Percentiles rank a stretch among this genome's conserved stretches.
phyloP scores from a whole-genome alignment of 2,329 filamentous ascomycete genomes.

The Pleoardoris graminearum region DNA sequence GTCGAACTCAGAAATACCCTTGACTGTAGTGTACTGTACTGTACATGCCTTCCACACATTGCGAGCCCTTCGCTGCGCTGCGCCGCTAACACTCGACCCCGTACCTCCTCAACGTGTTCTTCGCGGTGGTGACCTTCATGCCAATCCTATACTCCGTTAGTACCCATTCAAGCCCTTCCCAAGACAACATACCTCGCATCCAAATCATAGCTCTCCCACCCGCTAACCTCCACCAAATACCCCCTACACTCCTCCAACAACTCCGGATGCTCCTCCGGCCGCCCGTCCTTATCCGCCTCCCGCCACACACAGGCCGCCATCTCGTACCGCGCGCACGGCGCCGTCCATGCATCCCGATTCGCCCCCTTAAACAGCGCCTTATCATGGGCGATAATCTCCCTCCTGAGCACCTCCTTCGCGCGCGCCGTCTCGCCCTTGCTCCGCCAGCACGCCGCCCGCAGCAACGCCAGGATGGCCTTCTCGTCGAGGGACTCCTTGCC shows the following conservation, averaged over 20 bases:
- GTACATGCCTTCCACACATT: too few species aligned
- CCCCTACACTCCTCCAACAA: constrained; percentile 65
- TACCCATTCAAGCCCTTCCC: neutral
- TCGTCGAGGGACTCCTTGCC: constrained; percentile 60
- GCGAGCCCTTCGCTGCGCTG: too few species aligned
- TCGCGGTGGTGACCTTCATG: constrained; percentile 70
- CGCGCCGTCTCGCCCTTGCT: constrained; percentile 65
- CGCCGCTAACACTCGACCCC: constrained; percentile 28
- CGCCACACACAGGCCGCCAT: constrained; percentile 81
- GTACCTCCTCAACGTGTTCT: constrained; percentile 61
- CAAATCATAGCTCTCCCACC: constrained; percentile 72
- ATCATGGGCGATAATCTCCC: constrained; percentile 64
- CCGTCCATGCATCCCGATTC: constrained; percentile 69
- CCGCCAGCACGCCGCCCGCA: constrained; percentile 55
- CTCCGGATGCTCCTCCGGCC: constrained; percentile 40
- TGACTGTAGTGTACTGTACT: too few species aligned
- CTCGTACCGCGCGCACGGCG: constrained; percentile 82
- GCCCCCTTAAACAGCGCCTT: constrained; percentile 60
- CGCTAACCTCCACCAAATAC: constrained; percentile 68
- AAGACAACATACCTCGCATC: constrained; percentile 61
- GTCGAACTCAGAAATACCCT: too few species aligned
- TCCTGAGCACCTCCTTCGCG: constrained; percentile 66
- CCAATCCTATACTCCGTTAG: constrained; percentile 54
- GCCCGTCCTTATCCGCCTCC: constrained; percentile 54
- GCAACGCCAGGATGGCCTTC: constrained; percentile 66